Evolutionary conservation across 1,139 yeast genomes (phyloP), one percentile per base, ranked within the genome.

Genomic region (Hemisphaericaspora xylofermentans): DNA sequence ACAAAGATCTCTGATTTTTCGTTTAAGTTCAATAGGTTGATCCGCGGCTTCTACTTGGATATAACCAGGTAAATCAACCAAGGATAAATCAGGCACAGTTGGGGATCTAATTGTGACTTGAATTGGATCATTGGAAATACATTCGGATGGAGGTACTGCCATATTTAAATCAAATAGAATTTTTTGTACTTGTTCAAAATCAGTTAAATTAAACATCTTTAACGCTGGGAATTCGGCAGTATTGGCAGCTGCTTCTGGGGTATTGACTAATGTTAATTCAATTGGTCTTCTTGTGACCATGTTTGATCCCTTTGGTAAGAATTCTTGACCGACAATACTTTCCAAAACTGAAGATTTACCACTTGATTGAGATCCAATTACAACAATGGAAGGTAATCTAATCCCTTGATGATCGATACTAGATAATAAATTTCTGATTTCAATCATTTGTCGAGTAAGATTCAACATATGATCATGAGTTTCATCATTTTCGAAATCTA

Each of bases 241-340:
- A 49, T 88, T 95, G 6, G 93, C 84, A 3, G 93, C 88, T 2
- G 86, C 69, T 26, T 78, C 80, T 6, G 95, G 94, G 2, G 96
- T 82, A 58, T 93, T 91, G 19, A 94, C 82, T 41, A 94, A 72
- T 0, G 98, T 94, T 51, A 94, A 73, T 63, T 91, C 98, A 40
- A 91, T 89, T 1, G 98, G 98, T 54, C 98, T 77, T 60, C 96
- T 78, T 0, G 98, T 91, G 17, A 91, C 97, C 97, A 91, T 91
- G 58, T 91, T 91, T 35, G 85, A 79, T 21, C 98, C 98, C 62
- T 91, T 91, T 22, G 98, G 98, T 44, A 91, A 68, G 54, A 91
- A 91, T 56, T 91, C 96, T 53, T 86, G 95, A 10, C 98, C 98
- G 2, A 91, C 98, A 45, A 91, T 85, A 13, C 96, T 80, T 59